Evolutionary conservation across 2,329 filamentous ascomycete genomes (phyloP), one percentile per base, ranked within the genome.

Genomic region (Domatiomyces catenatus): DNA sequence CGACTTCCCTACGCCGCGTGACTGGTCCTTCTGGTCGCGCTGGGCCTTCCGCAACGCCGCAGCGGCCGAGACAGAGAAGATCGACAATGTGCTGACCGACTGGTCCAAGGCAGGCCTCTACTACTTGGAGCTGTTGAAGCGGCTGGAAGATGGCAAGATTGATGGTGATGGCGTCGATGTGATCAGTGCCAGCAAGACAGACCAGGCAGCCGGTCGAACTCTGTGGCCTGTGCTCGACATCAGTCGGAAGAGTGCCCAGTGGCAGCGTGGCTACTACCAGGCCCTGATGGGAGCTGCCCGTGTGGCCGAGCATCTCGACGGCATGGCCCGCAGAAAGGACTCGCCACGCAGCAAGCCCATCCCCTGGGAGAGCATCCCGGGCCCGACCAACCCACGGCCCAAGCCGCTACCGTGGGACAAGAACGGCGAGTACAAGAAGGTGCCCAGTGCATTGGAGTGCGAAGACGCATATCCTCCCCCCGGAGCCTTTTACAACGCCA

Each of bases 301-400:
- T 7, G 48, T 28, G 15, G 48, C 48, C 43, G 89, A 95, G 67
- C 79, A 89, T 58, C 69, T 93, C 20, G 86, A 94, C 56, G 84
- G 83, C 46, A 72, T 75, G 44, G 87, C 94, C 65, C 79, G 68
- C 44, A 81, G 75, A 7, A 74, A 80, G 55, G 74, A 75, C 43
- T 67, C 83, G 22, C 75, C 22, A 5, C 20, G 46, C 17, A 52
- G 47, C 10, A 50, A 48, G 20, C 48, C 83, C 26, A 90, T 86
- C 57, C 80, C 85, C 0, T 75, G 77, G 5, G 80, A 85, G 45
- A 80, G 83, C 54, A 79, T 95, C 49, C 75, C 84, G 47, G 88
- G 88, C 0, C 86, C 87, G 0, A 87, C 85, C 3, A 95, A 95
- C 64, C 86, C 86, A 0, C 74, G 80, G 51, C 88, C 88, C 1